Evolutionary conservation across 2,329 filamentous ascomycete genomes (phyloP).

Genomic region (Colletotrichum viniferum): DNA sequence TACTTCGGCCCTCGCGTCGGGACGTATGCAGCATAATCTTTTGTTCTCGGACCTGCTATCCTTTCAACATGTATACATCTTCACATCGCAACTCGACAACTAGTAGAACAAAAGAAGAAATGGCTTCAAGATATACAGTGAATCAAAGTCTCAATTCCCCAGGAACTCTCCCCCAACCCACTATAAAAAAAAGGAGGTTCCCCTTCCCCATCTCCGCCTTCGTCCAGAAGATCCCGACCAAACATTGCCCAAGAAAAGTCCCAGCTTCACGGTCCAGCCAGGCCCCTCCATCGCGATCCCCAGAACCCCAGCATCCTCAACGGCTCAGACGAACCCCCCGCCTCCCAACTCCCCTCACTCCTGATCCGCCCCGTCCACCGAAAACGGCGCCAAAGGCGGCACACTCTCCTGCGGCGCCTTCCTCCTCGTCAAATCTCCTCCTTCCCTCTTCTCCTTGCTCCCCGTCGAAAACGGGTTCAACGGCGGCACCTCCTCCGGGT

Average conservation of each 20-base stretch:
- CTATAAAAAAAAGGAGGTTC: background rate
- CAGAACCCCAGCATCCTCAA: background rate
- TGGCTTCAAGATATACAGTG: slow-evolving; percentile 2
- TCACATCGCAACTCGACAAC: background rate
- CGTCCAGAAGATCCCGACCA: background rate
- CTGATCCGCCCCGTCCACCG: background rate
- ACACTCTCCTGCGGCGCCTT: slow-evolving; percentile 1
- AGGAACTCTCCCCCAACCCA: background rate
- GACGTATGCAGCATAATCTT: background rate
- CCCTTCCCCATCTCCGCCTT: background rate
- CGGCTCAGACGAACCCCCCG: background rate
- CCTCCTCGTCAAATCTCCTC: background rate
- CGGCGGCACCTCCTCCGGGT: background rate
- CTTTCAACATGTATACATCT: background rate
- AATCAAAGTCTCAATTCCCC: slow-evolving; percentile 6
- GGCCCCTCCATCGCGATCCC: background rate
- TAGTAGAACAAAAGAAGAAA: background rate
- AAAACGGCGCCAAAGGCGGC: slow-evolving; percentile 5
- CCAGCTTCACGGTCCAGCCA: background rate
- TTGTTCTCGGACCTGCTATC: background rate
- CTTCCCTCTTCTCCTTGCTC: background rate
- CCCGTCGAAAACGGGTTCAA: background rate
- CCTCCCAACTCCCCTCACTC: background rate
- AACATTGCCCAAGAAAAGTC: background rate
- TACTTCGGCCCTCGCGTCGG: slow-evolving; percentile 7